phyloP scores from a whole-genome alignment of 2,329 filamentous ascomycete genomes.

The Cladorrhinum sp. region DNA sequence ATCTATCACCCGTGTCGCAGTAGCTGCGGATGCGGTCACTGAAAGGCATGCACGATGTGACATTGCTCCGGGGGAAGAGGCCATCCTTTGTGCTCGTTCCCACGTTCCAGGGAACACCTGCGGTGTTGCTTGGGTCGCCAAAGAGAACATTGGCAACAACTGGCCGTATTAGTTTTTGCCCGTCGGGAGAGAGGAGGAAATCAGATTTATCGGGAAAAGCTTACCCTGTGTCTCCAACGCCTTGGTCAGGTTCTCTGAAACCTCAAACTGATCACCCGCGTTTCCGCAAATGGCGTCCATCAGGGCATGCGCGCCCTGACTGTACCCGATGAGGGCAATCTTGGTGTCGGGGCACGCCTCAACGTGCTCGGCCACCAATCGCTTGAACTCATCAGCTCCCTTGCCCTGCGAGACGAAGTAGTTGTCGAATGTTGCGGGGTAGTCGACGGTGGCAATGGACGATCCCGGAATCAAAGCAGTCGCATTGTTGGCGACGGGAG shows the following conservation, averaged over 20 bases:
- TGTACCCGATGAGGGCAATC: constrained; percentile 30
- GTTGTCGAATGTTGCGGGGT: constrained; percentile 28
- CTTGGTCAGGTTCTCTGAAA: constrained; percentile 14
- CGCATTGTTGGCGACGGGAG: constrained; percentile 27
- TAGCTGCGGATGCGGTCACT: constrained; percentile 26
- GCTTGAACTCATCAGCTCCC: constrained; percentile 22
- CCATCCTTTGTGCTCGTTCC: constrained; percentile 26
- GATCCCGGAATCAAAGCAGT: constrained; percentile 24
- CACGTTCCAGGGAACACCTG: constrained; percentile 19
- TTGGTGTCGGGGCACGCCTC: constrained; percentile 24
- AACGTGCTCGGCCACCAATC: constrained; percentile 20
- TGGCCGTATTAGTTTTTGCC: background rate
- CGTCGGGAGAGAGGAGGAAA: too few relatives aligned
- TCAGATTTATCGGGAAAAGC: too few relatives aligned
- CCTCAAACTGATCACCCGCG: constrained; percentile 15
- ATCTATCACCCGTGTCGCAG: constrained; percentile 30
- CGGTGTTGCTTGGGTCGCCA: constrained; percentile 27
- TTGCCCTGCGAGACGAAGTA: constrained; percentile 23
- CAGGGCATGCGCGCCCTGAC: constrained; percentile 28
- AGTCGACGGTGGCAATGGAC: constrained; percentile 25
- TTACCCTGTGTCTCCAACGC: constrained; percentile 11
- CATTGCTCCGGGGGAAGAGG: constrained; percentile 26
- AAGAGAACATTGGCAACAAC: constrained; percentile 27
- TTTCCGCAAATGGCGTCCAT: constrained; percentile 27
- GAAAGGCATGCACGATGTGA: constrained; percentile 24